Conservation (phyloP, 805 yeast genomes). For the Candida koratica region DNA sequence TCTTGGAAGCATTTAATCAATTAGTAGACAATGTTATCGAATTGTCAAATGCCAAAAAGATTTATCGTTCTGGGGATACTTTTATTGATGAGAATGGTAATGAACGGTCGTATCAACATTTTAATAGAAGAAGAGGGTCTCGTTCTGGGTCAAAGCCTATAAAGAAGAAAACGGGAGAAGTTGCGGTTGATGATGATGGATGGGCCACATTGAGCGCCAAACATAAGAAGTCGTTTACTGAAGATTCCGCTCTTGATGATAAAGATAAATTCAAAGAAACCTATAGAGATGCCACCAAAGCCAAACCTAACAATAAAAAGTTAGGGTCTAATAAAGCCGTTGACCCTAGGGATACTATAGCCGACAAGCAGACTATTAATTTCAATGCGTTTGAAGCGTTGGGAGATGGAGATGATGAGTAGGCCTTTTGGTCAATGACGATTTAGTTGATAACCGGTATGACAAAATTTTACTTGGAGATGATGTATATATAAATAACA, state of each 20-base stretch:
- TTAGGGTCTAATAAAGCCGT: slow-evolving; percentile 71
- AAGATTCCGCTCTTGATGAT: slow-evolving; percentile 43
- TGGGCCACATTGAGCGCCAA: slow-evolving; percentile 63
- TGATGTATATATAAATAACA: slow-evolving; percentile 7
- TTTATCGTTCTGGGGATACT: slow-evolving; percentile 37
- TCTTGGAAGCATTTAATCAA: slow-evolving; percentile 59
- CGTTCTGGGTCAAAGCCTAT: slow-evolving; percentile 47
- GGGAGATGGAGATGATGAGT: slow-evolving; percentile 46
- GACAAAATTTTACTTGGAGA: slow-evolving; percentile 3
- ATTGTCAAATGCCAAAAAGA: slow-evolving; percentile 24
- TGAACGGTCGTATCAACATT: slow-evolving; percentile 43
- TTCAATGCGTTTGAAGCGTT: slow-evolving; percentile 84
- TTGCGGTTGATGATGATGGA: slow-evolving; percentile 70
- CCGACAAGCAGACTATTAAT: slow-evolving; percentile 60
- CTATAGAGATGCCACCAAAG: slow-evolving; percentile 43
- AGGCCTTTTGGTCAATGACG: no score
- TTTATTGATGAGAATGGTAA: slow-evolving; percentile 44
- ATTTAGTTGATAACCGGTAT: slow-evolving; percentile 6
- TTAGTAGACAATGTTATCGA: slow-evolving; percentile 61
- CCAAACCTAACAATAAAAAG: slow-evolving; percentile 69
- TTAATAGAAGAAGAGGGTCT: slow-evolving; percentile 63
- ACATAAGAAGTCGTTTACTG: slow-evolving; percentile 49
- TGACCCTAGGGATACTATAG: slow-evolving; percentile 65
- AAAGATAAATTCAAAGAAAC: slow-evolving; percentile 44
- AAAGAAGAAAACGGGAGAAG: slow-evolving; percentile 51